These are phyloP conservation scores for Coelastrella sp. DNA, from an alignment of 139 green algal genomes.

Conservation along the genomic window DNA sequence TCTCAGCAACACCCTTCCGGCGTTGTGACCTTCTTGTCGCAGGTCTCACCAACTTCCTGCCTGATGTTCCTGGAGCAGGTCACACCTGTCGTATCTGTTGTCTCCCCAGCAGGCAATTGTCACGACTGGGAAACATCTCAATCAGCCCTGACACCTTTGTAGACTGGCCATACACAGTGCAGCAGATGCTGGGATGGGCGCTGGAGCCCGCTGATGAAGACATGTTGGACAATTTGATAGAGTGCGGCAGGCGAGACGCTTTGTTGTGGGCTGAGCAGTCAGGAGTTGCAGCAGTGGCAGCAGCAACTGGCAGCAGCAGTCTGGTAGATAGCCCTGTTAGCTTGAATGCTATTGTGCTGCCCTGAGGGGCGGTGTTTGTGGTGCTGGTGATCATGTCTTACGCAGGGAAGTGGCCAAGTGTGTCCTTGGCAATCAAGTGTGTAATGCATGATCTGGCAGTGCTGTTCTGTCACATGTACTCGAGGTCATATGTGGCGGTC, in stretches of 20 bases:
- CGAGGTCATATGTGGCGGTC: too few relatives aligned
- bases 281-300: constrained; percentile 1
- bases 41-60: constrained; percentile 88
- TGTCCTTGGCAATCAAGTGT: too few relatives aligned
- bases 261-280: not conserved
- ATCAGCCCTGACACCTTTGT: constrained; percentile 60
- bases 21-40: not conserved
- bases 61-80: constrained; percentile 56
- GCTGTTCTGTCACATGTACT: too few relatives aligned
- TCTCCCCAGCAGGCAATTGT: constrained; percentile 58
- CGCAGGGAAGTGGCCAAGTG: too few relatives aligned
- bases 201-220: constrained; percentile 72
- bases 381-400: too few relatives aligned
- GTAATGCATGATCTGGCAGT: too few relatives aligned
- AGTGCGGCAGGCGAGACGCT: constrained; percentile 4
- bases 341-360: too few relatives aligned
- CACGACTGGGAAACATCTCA: constrained; percentile 28
- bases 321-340: too few relatives aligned
- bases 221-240: constrained; percentile 11
- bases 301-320: constrained; percentile 11
- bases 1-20: not conserved
- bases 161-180: constrained; percentile 55
- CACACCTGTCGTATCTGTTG: constrained; percentile 66
- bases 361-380: too few relatives aligned
- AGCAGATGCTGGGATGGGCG: constrained; percentile 72